Conservation (phyloP, 345 rosid genomes). For the Microcos paniculata region DNA sequence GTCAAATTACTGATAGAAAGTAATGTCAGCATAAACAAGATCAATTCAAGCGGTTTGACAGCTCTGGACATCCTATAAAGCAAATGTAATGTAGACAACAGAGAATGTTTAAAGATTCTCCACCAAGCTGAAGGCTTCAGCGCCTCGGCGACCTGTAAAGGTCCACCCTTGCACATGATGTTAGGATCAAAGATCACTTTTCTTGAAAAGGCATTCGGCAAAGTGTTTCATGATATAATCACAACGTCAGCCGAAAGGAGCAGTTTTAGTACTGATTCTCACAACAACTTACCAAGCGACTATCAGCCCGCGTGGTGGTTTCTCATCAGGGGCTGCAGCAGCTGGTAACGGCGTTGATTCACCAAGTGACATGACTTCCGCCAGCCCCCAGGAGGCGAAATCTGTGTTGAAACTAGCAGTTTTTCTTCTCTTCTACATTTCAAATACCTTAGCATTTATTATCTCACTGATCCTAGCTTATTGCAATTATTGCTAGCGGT, state of each 20-base stretch:
- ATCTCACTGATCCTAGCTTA: neutral
- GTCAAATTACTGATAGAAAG: neutral
- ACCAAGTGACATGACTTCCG: too few species aligned
- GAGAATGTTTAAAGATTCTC: neutral
- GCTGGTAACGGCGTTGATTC: too few species aligned
- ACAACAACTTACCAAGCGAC: slow-evolving; percentile 2
- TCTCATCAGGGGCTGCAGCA: neutral
- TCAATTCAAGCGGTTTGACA: neutral
- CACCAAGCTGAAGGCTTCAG: neutral
- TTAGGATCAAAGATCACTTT: slow-evolving; percentile 6
- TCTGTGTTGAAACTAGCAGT: neutral
- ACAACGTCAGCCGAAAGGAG: neutral
- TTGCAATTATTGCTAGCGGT: neutral
- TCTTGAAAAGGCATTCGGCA: neutral
- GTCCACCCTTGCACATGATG: neutral
- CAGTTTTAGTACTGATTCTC: slow-evolving; percentile 1
- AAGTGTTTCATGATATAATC: neutral
- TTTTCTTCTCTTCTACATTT: neutral
- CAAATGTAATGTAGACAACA: neutral
- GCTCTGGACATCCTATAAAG: neutral
- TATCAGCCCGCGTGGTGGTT: neutral
- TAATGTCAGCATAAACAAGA: neutral
- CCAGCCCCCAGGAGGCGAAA: neutral
- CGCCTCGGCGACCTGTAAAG: neutral
- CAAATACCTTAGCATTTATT: neutral